These are phyloP conservation scores for Penicillium sp. DNA, from an alignment of 2,329 filamentous ascomycete species.

Conservation along the genomic window DNA sequence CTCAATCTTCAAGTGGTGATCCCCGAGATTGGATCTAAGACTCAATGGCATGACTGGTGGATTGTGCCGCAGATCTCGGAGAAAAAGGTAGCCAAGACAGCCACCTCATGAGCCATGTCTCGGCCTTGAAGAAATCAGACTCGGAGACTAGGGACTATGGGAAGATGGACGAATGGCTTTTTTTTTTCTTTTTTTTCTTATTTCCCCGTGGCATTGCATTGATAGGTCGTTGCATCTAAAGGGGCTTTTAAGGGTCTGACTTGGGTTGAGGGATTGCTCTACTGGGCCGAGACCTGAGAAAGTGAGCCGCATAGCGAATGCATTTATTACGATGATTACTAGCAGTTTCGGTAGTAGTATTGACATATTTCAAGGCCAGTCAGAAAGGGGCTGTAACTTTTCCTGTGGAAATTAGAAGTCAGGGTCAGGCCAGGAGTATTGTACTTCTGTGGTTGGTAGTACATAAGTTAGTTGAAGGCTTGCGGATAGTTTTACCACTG, in stretches of 20 bases:
- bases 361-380: background rate
- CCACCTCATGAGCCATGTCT: constrained; percentile 5
- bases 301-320: constrained; percentile 1
- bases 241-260: background rate
- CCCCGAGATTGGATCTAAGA: constrained; percentile 46
- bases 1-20: constrained; percentile 44
- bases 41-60: constrained; percentile 55
- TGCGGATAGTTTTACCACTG: background rate
- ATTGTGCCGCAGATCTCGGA: constrained; percentile 49
- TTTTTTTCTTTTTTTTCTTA: background rate
- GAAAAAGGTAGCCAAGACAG: constrained; percentile 19
- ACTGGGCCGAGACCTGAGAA: background rate
- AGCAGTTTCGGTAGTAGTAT: background rate
- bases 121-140: background rate
- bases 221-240: background rate
- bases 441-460: background rate
- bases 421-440: background rate
- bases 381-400: background rate
- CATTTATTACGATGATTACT: constrained; percentile 2
- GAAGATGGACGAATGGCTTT: background rate
- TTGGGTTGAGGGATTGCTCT: background rate
- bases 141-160: background rate
- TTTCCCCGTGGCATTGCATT: background rate
- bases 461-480: background rate
- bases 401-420: background rate